phyloP scores from a whole-genome alignment of 1,284 basidiomycete species.

The Heterobasidion annosum region DNA sequence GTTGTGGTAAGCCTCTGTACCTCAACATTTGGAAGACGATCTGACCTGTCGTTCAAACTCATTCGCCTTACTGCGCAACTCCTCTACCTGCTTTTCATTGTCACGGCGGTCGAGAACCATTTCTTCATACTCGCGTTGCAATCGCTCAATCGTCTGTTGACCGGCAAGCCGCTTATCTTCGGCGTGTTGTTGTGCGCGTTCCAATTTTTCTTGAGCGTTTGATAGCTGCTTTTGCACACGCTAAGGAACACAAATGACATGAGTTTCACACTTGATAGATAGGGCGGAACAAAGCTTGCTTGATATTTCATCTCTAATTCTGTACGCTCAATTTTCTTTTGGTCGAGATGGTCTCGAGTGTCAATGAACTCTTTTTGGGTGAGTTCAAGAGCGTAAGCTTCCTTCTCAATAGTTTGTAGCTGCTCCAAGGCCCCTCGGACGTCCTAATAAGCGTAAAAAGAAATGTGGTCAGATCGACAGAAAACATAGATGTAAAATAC shows the following conservation, averaged over 20 bases:
- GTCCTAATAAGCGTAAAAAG: constrained; percentile 33
- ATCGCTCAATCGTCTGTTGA: constrained; percentile 58
- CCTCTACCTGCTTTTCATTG: constrained; percentile 69
- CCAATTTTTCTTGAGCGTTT: constrained; percentile 72
- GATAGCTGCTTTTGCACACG: constrained; percentile 66
- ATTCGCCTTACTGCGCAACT: constrained; percentile 58
- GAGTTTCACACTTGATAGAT: constrained; percentile 1
- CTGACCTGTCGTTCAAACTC: constrained; percentile 54
- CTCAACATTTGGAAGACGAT: neutral
- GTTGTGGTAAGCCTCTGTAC: neutral
- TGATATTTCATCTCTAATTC: constrained; percentile 60
- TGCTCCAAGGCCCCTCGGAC: constrained; percentile 60
- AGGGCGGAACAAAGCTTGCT: constrained; percentile 26
- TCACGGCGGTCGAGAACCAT: constrained; percentile 67
- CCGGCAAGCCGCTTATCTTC: constrained; percentile 65
- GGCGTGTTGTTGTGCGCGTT: constrained; percentile 63
- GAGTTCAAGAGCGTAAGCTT: constrained; percentile 50
- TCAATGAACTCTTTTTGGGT: constrained; percentile 57
- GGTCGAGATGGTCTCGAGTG: constrained; percentile 56
- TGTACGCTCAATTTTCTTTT: constrained; percentile 62
- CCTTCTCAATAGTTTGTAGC: constrained; percentile 63
- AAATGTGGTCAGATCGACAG: neutral
- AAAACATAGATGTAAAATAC: neutral
- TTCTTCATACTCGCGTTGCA: constrained; percentile 69
- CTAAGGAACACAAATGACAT: constrained; percentile 26